phyloP scores from a whole-genome alignment of 495 filamentous ascomycete genomes.

The Penicillium soppii region DNA sequence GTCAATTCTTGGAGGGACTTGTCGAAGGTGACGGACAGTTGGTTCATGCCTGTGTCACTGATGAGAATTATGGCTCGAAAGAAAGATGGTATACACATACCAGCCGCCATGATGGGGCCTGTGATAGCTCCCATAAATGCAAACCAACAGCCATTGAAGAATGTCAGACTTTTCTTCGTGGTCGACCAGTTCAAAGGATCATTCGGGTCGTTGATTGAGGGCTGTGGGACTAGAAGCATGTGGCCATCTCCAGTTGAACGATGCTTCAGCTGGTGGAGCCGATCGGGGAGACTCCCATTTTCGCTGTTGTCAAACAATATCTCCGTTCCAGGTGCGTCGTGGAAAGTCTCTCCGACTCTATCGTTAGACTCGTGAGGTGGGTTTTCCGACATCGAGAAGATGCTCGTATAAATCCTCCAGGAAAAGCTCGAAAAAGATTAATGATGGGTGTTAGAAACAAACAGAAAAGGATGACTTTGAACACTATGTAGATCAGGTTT shows the following conservation, averaged over 20 bases:
- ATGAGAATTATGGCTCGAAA: background rate
- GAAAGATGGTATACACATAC: background rate
- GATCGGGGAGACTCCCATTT: slow-evolving; percentile 1
- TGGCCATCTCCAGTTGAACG: slow-evolving; percentile 2
- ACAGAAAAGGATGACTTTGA: background rate
- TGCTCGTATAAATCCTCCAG: background rate
- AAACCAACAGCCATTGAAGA: slow-evolving; percentile 31
- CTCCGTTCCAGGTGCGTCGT: slow-evolving; percentile 9
- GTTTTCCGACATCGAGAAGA: background rate
- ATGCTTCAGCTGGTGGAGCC: slow-evolving; percentile 11
- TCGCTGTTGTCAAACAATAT: slow-evolving; percentile 9
- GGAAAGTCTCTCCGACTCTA: background rate
- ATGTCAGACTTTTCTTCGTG: background rate
- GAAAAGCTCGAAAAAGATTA: background rate
- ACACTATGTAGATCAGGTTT: background rate
- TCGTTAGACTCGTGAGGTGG: background rate
- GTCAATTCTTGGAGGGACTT: slow-evolving; percentile 33
- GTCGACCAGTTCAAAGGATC: slow-evolving; percentile 30
- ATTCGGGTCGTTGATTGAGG: slow-evolving; percentile 19
- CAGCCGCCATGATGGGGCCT: slow-evolving; percentile 50
- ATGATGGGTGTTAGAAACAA: background rate
- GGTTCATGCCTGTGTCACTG: slow-evolving; percentile 21
- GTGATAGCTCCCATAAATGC: slow-evolving; percentile 50
- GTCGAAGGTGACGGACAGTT: slow-evolving; percentile 41
- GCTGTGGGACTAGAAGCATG: slow-evolving; percentile 22